phyloP scores from a whole-genome alignment of 2,329 filamentous ascomycete species.

The Pezicula rhizophila region DNA sequence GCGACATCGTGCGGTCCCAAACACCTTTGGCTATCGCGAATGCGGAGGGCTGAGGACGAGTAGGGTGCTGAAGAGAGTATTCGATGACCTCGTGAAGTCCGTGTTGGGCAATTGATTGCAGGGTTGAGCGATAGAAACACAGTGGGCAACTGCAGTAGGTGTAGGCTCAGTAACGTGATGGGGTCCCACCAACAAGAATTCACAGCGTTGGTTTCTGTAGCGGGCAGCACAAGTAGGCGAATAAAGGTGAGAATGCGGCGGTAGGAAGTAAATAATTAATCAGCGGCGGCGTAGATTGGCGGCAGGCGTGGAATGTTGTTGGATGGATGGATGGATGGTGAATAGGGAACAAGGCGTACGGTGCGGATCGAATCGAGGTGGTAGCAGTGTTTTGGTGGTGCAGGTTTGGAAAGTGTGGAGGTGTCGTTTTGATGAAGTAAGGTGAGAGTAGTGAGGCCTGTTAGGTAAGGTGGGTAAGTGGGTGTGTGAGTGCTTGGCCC shows the following conservation, averaged over 20 bases:
- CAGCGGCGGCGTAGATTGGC: conserved; percentile 5
- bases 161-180: conserved; percentile 21
- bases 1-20: conserved; percentile 61
- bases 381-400: background rate
- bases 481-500: conserved; percentile 19
- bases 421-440: conserved; percentile 18
- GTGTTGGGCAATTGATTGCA: conserved; percentile 43
- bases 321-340: conserved; percentile 5
- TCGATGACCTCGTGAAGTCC: conserved; percentile 39
- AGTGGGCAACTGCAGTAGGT: conserved; percentile 14
- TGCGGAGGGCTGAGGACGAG: conserved; percentile 37
- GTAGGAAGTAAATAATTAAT: conserved; percentile 2
- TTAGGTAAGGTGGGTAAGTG: conserved; percentile 17
- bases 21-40: conserved; percentile 31
- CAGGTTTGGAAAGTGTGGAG: conserved; percentile 16
- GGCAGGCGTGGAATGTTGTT: conserved; percentile 10
- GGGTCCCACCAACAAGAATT: conserved; percentile 16
- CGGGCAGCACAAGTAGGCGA: background rate
- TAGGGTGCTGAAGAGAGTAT: conserved; percentile 35
- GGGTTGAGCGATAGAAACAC: conserved; percentile 13
- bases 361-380: conserved; percentile 1
- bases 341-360: conserved; percentile 2
- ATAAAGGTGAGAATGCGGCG: conserved; percentile 16
- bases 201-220: conserved; percentile 15
- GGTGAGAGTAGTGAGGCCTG: conserved; percentile 12